Percentiles rank a stretch among this genome's conserved stretches.
Evolutionary conservation across 202 grass and related monocot species (phyloP).

Genomic region (Carex sylvatica): DNA sequence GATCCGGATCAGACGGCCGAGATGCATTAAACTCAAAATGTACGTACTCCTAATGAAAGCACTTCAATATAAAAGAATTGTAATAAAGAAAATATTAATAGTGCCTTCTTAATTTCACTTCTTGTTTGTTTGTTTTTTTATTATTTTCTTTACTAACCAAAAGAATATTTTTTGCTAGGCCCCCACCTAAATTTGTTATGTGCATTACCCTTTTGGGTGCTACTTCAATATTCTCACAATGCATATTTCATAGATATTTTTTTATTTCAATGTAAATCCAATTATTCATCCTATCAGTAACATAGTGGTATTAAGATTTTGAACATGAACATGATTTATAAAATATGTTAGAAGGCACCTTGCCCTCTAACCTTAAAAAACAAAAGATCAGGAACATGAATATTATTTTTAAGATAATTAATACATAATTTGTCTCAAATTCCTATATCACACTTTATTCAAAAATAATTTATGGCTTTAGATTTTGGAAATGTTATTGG

Average conservation of each 20-base stretch:
- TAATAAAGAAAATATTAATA: neutral
- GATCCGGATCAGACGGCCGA: no score
- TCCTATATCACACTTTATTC: neutral
- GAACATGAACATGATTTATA: neutral
- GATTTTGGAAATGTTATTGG: neutral
- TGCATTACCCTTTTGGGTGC: no score
- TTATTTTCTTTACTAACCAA: neutral
- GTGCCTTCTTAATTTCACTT: neutral
- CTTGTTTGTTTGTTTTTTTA: neutral
- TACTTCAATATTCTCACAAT: neutral
- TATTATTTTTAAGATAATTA: neutral
- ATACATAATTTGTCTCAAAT: neutral
- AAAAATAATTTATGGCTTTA: neutral
- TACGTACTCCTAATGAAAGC: no score
- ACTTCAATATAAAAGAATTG: neutral
- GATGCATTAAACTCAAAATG: no score
- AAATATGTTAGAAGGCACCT: no score
- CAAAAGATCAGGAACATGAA: neutral
- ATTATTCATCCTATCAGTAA: neutral
- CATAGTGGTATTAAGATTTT: neutral
- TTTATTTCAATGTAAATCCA: neutral
- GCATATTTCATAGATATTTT: neutral
- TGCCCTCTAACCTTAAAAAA: no score
- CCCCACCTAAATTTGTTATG: neutral
- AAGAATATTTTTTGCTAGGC: neutral